Evolutionary conservation across 1,139 yeast species (phyloP).

Genomic region (Geotrichum phurueaensis): DNA sequence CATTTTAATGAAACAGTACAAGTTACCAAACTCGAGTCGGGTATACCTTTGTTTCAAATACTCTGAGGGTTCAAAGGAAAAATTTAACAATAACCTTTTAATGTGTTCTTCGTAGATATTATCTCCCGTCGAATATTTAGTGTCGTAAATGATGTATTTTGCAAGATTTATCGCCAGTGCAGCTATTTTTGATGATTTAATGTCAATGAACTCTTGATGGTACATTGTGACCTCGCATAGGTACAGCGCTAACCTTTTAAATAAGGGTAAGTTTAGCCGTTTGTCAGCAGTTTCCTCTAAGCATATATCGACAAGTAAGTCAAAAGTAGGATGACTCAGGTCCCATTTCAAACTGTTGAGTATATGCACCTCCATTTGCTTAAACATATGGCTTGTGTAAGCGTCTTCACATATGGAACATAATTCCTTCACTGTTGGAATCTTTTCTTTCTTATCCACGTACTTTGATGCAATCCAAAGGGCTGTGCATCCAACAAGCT

Average conservation of each 20-base stretch:
- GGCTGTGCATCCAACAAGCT: constrained; percentile 83
- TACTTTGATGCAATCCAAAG: constrained; percentile 89
- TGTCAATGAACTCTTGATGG: constrained; percentile 58
- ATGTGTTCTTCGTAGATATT: neutral
- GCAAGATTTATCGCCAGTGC: constrained; percentile 66
- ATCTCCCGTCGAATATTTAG: neutral
- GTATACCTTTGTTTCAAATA: constrained; percentile 1
- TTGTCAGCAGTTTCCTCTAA: constrained; percentile 1
- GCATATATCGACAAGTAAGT: constrained; percentile 33
- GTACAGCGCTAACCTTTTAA: constrained; percentile 43
- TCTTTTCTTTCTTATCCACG: constrained; percentile 80
- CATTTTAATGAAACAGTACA: neutral
- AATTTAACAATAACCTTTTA: neutral
- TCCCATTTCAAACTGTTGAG: constrained; percentile 81
- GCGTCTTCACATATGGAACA: constrained; percentile 74
- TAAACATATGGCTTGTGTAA: constrained; percentile 84
- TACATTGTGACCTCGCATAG: constrained; percentile 74
- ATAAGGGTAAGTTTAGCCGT: neutral
- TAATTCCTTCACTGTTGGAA: constrained; percentile 74
- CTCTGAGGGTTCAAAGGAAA: constrained; percentile 1
- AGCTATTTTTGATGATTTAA: constrained; percentile 58
- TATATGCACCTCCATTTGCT: constrained; percentile 93
- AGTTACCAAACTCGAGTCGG: neutral
- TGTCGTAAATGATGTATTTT: neutral
- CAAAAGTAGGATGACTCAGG: constrained; percentile 51